Conservation (phyloP, 2,329 filamentous ascomycete species). For the Epichloe aotearoae region DNA sequence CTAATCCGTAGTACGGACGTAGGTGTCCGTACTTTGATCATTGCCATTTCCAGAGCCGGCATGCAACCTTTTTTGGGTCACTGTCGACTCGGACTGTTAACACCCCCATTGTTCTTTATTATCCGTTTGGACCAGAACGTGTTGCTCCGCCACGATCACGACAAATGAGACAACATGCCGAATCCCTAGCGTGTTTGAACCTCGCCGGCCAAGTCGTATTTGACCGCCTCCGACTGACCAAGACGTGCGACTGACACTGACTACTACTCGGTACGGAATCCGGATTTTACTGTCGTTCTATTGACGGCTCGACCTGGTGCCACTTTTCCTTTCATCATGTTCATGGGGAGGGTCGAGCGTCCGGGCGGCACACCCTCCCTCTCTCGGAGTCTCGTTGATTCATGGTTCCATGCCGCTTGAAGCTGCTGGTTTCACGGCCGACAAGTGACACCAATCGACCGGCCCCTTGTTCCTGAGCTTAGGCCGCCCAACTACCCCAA, state of each 20-base stretch:
- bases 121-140: neutral
- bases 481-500: neutral
- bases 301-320: neutral
- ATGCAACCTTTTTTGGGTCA: neutral
- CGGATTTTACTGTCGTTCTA: too few relatives aligned
- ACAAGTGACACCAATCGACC: too few relatives aligned
- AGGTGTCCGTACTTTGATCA: neutral
- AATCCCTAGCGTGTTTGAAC: too few relatives aligned
- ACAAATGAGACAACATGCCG: too few relatives aligned
- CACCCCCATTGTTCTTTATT: neutral
- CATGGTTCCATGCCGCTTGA: too few relatives aligned
- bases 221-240: too few relatives aligned
- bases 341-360: neutral
- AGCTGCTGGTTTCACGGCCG: too few relatives aligned
- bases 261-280: too few relatives aligned
- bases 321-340: neutral
- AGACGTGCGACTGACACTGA: too few relatives aligned
- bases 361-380: neutral
- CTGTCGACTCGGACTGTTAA: neutral
- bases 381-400: neutral
- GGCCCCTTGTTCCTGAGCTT: too few relatives aligned
- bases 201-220: too few relatives aligned
- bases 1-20: too few relatives aligned
- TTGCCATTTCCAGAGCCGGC: neutral
- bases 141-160: neutral